These are phyloP conservation scores for Diacronema lutheri DNA, from an alignment of 78 protist species.

Conservation along the genomic window DNA sequence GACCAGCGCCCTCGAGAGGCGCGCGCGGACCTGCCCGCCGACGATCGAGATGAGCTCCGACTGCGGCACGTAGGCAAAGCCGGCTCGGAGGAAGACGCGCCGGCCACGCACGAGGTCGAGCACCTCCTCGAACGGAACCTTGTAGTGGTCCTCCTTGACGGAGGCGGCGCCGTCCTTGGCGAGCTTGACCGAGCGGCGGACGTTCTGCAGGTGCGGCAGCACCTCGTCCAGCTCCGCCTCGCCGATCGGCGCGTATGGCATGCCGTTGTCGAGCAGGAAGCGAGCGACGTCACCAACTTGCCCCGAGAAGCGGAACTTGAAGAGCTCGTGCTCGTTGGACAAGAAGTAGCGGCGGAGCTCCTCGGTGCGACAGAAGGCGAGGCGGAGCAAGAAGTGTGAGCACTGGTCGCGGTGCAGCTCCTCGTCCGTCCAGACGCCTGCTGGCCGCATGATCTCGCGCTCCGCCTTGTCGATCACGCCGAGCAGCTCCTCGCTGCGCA, in stretches of 20 bases:
- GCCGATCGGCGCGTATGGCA: not conserved
- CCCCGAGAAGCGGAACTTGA: not conserved
- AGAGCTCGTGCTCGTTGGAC: conserved; percentile 2
- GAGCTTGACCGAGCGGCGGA: not conserved
- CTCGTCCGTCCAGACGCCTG: not conserved
- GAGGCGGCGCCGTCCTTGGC: not conserved
- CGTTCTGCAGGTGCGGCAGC: not conserved
- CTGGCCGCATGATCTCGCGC: not conserved
- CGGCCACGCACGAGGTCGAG: conserved; percentile 27
- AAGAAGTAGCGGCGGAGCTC: conserved; percentile 19
- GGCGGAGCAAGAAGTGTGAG: conserved; percentile 21
- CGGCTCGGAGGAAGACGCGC: conserved; percentile 27
- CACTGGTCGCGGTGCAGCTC: not conserved
- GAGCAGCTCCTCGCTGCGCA: not conserved
- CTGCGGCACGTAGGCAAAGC: conserved; percentile 20
- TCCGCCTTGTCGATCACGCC: not conserved
- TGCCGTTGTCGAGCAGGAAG: not conserved
- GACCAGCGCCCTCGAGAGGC: not conserved
- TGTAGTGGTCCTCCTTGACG: not conserved
- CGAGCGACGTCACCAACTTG: not conserved
- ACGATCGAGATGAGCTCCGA: conserved; percentile 20
- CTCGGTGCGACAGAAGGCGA: conserved; percentile 19
- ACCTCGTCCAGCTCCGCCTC: not conserved
- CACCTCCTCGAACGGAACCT: conserved; percentile 22
- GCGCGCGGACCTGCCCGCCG: not conserved